Conservation (phyloP, 176 grass and related monocot species). For the Thalia dealbata region DNA sequence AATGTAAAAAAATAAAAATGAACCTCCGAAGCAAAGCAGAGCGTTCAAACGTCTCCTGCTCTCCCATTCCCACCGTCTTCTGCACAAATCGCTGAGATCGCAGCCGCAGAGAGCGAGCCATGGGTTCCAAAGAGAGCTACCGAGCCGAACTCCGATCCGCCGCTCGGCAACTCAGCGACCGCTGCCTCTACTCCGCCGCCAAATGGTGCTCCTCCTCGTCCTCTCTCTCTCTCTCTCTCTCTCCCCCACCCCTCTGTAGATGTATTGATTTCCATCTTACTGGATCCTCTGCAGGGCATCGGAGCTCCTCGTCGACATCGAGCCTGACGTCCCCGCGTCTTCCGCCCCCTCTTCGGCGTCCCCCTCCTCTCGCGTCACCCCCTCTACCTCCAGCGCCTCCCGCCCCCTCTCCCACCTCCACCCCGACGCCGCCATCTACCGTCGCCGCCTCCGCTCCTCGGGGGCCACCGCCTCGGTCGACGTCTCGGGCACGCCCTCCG, state of each 20-base stretch:
- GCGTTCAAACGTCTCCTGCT: no score
- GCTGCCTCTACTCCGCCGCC: constrained; percentile 76
- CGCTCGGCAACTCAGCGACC: constrained; percentile 64
- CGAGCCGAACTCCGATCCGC: constrained; percentile 78
- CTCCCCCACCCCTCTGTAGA: constrained; percentile 7
- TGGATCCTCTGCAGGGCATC: constrained; percentile 43
- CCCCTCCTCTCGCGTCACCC: constrained; percentile 24
- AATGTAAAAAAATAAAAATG: no score
- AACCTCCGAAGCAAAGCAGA: no score
- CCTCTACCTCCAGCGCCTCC: constrained; percentile 42
- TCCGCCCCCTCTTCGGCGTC: constrained; percentile 39
- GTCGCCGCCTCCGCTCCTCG: constrained; percentile 46
- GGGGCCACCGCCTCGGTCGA: constrained; percentile 18
- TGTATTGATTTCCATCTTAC: constrained; percentile 6
- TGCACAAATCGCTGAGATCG: no score
- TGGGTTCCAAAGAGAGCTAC: constrained; percentile 49
- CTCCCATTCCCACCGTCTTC: no score
- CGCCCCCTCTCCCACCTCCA: constrained; percentile 11
- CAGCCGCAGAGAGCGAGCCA: background rate
- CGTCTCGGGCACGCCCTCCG: constrained; percentile 45
- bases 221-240: background rate
- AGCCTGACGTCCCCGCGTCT: constrained; percentile 36
- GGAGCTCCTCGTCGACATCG: constrained; percentile 75
- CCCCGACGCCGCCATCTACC: constrained; percentile 56
- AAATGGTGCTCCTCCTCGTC: constrained; percentile 48